Conservation (phyloP, 2,329 filamentous ascomycete genomes). For the Colletotrichum sp. region DNA sequence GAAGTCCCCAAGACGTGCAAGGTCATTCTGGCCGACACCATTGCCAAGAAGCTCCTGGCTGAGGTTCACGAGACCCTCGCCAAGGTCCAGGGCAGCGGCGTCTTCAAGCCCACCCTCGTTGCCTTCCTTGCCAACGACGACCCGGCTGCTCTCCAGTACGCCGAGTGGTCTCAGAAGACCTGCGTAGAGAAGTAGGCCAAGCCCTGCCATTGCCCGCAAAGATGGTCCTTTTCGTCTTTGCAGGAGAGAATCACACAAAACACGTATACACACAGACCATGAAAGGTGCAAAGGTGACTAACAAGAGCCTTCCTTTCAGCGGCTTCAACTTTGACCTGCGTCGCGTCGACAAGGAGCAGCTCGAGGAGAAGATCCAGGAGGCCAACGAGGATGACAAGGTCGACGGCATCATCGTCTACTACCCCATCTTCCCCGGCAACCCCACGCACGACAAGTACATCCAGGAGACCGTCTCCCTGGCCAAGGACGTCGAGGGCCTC, state of each 20-base stretch:
- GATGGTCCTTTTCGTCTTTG: neutral
- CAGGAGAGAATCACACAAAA: neutral
- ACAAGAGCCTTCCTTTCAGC: conserved; percentile 47
- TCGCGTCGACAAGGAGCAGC: conserved; percentile 81
- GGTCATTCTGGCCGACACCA: conserved; percentile 86
- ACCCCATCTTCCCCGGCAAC: conserved; percentile 87
- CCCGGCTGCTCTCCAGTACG: conserved; percentile 90
- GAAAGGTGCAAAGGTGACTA: conserved; percentile 6
- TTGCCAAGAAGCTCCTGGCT: conserved; percentile 79
- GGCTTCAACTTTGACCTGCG: conserved; percentile 90
- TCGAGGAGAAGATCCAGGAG: conserved; percentile 86
- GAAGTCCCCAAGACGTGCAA: conserved; percentile 77
- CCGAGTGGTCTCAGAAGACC: conserved; percentile 96
- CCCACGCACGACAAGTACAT: conserved; percentile 91
- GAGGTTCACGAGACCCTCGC: conserved; percentile 81
- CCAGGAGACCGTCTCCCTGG: conserved; percentile 87
- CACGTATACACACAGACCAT: neutral
- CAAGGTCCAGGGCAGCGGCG: conserved; percentile 65
- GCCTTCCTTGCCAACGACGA: conserved; percentile 94
- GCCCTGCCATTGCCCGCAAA: neutral
- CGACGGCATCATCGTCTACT: conserved; percentile 96
- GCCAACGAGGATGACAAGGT: conserved; percentile 81
- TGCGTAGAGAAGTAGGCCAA: conserved; percentile 87
- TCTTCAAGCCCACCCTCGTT: conserved; percentile 74
- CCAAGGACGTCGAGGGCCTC: conserved; percentile 95